Conservation (phyloP, 2,329 filamentous ascomycete genomes). For the Plectosphaerella sp. region DNA sequence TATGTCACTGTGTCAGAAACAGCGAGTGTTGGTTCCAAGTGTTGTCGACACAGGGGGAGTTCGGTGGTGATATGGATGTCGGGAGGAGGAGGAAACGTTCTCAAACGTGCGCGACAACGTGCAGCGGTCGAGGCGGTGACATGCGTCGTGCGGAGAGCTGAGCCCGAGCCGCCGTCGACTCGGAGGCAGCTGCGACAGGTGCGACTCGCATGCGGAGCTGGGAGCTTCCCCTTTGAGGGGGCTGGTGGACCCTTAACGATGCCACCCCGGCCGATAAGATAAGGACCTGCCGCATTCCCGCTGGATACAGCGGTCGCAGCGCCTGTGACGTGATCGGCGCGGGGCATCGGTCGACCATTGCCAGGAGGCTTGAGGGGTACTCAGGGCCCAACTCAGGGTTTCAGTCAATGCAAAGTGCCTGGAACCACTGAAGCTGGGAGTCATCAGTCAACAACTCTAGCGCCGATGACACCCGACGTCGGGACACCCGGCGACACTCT, state of each 20-base stretch:
- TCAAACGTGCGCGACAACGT: constrained; percentile 33
- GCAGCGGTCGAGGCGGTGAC: constrained; percentile 1
- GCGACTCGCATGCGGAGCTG: background rate
- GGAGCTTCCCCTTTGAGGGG: constrained; percentile 1
- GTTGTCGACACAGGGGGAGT: background rate
- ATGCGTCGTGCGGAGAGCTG: too few relatives aligned
- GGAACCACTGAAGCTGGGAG: too few relatives aligned
- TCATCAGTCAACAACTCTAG: too few relatives aligned
- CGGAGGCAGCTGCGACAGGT: background rate
- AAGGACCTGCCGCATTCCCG: background rate
- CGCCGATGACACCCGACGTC: too few relatives aligned
- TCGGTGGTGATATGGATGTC: background rate
- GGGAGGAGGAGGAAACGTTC: constrained; percentile 24
- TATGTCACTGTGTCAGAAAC: background rate
- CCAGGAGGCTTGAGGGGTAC: too few relatives aligned
- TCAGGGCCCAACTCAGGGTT: too few relatives aligned
- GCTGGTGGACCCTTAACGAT: background rate
- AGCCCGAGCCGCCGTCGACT: background rate
- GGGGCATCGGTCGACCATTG: background rate
- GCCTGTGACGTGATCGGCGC: background rate
- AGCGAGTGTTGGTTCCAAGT: background rate
- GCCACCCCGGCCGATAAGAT: too few relatives aligned
- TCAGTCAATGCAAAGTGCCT: too few relatives aligned
- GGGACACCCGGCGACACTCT: too few relatives aligned
- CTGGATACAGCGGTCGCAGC: too few relatives aligned